Base-by-base conservation (phyloP, 805 yeast species). In the Schwanniomyces pseudopolymorphus region DNA sequence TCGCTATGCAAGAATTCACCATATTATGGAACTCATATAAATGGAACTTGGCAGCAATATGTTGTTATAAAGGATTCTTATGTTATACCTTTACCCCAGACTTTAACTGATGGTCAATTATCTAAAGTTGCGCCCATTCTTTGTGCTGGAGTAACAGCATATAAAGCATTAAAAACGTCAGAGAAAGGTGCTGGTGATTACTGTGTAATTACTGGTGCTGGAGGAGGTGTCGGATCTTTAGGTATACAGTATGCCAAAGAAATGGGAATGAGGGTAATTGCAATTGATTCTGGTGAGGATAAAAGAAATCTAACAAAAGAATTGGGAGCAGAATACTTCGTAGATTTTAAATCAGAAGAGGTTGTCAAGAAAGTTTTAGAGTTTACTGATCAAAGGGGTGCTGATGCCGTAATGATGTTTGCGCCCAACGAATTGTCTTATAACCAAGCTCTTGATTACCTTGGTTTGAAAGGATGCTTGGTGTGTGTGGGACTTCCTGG, bases 141-240 rank as follows among this genome's bases (percentile, higher is more conserved):
- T 61, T 88, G 96, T 74, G 96, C 95, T 33, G 96, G 96, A 69
- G 83, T 88, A 67, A 88, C 96, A 33, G 95, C 86, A 47, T 88
- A 88, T 83, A 88, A 87, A 77, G 96, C 95, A 39, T 75, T 88
- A 64, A 87, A 87, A 77, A 84, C 87, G 35, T 87, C 94, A 46
- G 79, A 79, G 46, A 72, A 84, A 60, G 63, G 55, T 49, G 80
- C 89, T 49, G 90, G 89, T 56, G 77, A 85, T 58, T 84, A 87
- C 87, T 84, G 84, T 49, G 85, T 86, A 55, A 70, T 85, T 57
- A 79, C 87, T 48, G 91, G 91, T 67, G 89, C 89, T 45, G 88
- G 84, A 59, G 89, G 90, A 64, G 90, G 89, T 52, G 79, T 85
- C 58, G 90, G 91, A 49, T 76, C 88, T 47, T 70, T 85, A 52